Evolutionary conservation across 169 alveolate genomes (phyloP), one percentile per base, ranked within the genome.

Genomic region (Pseudocohnilembus persalinus): DNA sequence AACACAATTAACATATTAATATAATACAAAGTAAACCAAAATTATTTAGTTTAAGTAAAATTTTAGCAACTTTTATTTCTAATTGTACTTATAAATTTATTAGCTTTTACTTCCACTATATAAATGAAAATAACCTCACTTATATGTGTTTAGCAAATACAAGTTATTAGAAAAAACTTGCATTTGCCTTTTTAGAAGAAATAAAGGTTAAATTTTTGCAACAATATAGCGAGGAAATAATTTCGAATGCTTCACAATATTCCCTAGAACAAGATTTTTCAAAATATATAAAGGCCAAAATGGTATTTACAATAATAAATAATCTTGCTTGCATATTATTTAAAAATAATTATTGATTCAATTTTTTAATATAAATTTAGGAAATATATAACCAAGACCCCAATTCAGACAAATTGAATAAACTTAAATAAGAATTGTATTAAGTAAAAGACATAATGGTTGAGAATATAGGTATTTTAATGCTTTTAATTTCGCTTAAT

Each of bases 101-200:
- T 73, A 82, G 87, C 34, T 86, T 80, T 65, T 75, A 80, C 35
- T 81, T 86, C 63, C 90, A 86, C 64, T 86, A 86, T 15, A 81
- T 86, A 15, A 86, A 86, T 65, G 80, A 86, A 32, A 68, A 80
- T 64, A 82, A 80, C 74, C 74, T 80, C 33, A 86, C 90, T 30
- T 86, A 86, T 31, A 80, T 86, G 82, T 86, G 90, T 75, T 75
- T 86, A 29, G 79, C 87, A 27, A 83, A 79, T 64, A 74, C 79
- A 49, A 31, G 35, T 30, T 75, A 79, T 26, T 68, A 86, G 31
- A 86, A 86, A 65, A 75, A 64, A 16, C 64, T 73, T 29, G 85
- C 90, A 29, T 86, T 86, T 75, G 86, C 85, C 1, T 86, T 86
- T 76, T 86, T 86, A 64, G 82, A 81, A 68, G 90, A 86, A 16